Evolutionary conservation across 2,329 filamentous ascomycete genomes (phyloP), one percentile per base, ranked within the genome.

Genomic region (Pleoardoris graminearum): DNA sequence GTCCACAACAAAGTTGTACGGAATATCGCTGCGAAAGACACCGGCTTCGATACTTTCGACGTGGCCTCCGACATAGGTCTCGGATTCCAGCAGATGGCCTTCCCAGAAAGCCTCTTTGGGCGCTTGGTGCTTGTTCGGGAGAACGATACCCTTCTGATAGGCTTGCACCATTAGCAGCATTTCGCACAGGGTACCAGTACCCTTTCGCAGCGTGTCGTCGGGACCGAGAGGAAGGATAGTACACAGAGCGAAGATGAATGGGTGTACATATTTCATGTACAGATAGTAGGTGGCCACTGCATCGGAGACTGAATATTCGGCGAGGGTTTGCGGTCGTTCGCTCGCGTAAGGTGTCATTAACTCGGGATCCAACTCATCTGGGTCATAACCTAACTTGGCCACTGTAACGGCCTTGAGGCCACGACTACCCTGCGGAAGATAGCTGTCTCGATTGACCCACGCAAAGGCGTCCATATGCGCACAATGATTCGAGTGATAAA

Each of bases 261-360:
- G 94, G 72, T 99, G 94, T n/a, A 99, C 90, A 73, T 99, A 99
- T 87, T 99, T 99, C 95, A 99, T 99, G 81, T 99, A 99, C 57
- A 99, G 79, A 70, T 99, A 99, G 72, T 99, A 99, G 0, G 94
- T 99, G 19, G 94, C 94, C 45, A 99, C 94, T 8, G 95, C 95
- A 80, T 99, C 95, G 66, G 95, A 99, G 38, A 99, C 94, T 0
- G 95, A 99, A 76, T 99, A 99, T 68, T 99, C 94, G 7, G 94
- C 93, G 46, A 99, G 80, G 0, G 91, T 96, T 71, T 99, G 94
- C 0, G 94, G 94, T 60, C 91, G 83, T 75, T 99, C 94, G 55
- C 80, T 85, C 14, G 94, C 94, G 62, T 87, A 69, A 4, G 90
- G 91, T 45, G 91, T 95, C 95, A 99, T 99, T 61, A 99, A 77